Conservation (phyloP, 2,329 filamentous ascomycete genomes). For the Aulographum hederae region DNA sequence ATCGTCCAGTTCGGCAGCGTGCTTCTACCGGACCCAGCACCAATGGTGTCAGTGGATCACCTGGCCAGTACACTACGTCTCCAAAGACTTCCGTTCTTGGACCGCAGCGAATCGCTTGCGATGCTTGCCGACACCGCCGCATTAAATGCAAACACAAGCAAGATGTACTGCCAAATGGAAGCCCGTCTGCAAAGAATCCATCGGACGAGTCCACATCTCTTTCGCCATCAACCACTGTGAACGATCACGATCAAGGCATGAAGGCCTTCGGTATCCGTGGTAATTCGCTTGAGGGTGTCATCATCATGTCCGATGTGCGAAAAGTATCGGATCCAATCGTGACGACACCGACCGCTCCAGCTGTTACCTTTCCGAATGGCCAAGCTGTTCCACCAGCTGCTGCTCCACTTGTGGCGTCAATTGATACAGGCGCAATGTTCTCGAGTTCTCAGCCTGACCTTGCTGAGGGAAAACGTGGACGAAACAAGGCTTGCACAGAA, state of each 20-base stretch:
- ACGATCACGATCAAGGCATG: not conserved
- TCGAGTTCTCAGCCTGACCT: not conserved
- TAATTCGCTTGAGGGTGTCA: not conserved
- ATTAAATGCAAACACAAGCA: slow-evolving; percentile 48
- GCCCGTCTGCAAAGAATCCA: not conserved
- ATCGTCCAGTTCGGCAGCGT: slow-evolving; percentile 22
- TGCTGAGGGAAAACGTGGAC: not conserved
- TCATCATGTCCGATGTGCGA: not conserved
- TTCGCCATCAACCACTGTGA: not conserved
- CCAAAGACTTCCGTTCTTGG: slow-evolving; percentile 40
- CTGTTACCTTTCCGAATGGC: too few species aligned
- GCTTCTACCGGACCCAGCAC: slow-evolving; percentile 6
- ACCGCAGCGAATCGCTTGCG: slow-evolving; percentile 42
- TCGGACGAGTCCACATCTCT: not conserved
- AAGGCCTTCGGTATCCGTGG: not conserved
- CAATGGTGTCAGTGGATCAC: slow-evolving; percentile 11
- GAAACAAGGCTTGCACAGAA: slow-evolving; percentile 46
- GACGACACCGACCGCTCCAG: too few species aligned
- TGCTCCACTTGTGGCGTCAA: not conserved
- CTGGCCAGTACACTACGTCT: slow-evolving; percentile 12
- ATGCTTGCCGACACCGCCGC: slow-evolving; percentile 41
- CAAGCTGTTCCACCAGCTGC: too few species aligned
- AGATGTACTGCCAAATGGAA: slow-evolving; percentile 15
- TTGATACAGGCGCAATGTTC: not conserved
- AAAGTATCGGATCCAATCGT: not conserved